Conservation (phyloP, 441 rosid species). For the Viola pubescens region DNA sequence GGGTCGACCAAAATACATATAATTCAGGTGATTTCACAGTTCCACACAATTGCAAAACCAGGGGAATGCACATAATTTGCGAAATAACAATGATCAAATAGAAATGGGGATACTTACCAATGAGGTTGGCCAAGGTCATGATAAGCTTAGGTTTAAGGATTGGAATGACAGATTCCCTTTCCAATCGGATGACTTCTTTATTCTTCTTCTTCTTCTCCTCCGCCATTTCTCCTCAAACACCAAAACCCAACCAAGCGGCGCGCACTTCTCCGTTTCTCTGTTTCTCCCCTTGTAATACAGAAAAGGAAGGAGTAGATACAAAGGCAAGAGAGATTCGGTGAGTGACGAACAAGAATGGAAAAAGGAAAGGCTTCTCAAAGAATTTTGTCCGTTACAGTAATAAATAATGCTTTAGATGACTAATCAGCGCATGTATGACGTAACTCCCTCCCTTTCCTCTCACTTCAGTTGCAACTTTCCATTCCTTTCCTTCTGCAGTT, state of each 20-base stretch:
- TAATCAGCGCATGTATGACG: too few species aligned
- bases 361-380: too few species aligned
- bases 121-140: slow-evolving; percentile 67
- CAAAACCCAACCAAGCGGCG: neutral
- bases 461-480: neutral
- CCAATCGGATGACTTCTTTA: slow-evolving; percentile 66
- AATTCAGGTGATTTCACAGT: neutral
- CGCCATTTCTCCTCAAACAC: slow-evolving; percentile 5
- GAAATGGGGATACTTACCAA: slow-evolving; percentile 32
- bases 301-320: too few species aligned
- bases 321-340: too few species aligned
- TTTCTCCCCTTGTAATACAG: too few species aligned
- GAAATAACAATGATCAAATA: too few species aligned
- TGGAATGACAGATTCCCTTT: slow-evolving; percentile 88
- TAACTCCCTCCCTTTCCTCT: neutral
- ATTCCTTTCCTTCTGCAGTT: neutral
- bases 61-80: neutral
- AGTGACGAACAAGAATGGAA: too few species aligned
- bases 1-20: neutral
- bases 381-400: too few species aligned
- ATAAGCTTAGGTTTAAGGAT: slow-evolving; percentile 74
- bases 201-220: slow-evolving; percentile 38
- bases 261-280: neutral
- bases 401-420: too few species aligned
- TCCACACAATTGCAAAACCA: neutral